Percentiles rank a stretch among this genome's conserved stretches.
Conservation (phyloP, 495 filamentous ascomycete genomes). For the Penicillium macrosclerotiorum region DNA sequence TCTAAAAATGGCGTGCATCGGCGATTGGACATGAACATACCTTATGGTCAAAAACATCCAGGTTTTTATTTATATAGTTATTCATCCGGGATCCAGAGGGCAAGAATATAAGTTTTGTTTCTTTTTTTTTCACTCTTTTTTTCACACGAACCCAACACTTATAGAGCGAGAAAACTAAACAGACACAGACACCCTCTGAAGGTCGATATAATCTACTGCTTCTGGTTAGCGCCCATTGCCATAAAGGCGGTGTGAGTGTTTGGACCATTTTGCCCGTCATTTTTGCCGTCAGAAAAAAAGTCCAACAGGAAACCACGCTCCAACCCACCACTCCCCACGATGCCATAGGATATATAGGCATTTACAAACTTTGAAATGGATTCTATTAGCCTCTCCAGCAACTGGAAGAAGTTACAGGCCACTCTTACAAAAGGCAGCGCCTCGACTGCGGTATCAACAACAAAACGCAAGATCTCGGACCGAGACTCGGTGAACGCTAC, state of each 20-base stretch:
- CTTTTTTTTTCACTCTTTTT: not conserved
- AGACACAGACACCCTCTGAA: too few species aligned
- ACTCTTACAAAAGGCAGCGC: constrained; percentile 53
- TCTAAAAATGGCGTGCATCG: constrained; percentile 27
- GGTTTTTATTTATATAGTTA: constrained; percentile 8
- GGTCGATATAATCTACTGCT: too few species aligned
- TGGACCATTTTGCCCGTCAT: constrained; percentile 3
- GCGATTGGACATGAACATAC: constrained; percentile 33
- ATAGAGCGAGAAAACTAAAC: not conserved
- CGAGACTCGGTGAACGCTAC: constrained; percentile 31
- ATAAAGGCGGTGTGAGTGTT: too few species aligned
- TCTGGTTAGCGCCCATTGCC: too few species aligned
- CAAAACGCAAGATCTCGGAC: constrained; percentile 40
- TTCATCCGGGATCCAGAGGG: not conserved
- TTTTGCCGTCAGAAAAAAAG: constrained; percentile 25
- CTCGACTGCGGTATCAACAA: constrained; percentile 16
- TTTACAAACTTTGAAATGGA: constrained; percentile 38
- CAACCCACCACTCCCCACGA: constrained; percentile 1
- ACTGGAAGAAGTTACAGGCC: constrained; percentile 75
- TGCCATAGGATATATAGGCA: constrained; percentile 7
- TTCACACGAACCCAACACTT: not conserved
- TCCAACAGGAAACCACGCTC: not conserved
- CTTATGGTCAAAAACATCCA: constrained; percentile 15
- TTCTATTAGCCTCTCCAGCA: constrained; percentile 49
- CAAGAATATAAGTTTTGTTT: not conserved